Base-by-base conservation (phyloP, 2,329 filamentous ascomycete genomes). In the Neopestalotiopsis clavispora region DNA sequence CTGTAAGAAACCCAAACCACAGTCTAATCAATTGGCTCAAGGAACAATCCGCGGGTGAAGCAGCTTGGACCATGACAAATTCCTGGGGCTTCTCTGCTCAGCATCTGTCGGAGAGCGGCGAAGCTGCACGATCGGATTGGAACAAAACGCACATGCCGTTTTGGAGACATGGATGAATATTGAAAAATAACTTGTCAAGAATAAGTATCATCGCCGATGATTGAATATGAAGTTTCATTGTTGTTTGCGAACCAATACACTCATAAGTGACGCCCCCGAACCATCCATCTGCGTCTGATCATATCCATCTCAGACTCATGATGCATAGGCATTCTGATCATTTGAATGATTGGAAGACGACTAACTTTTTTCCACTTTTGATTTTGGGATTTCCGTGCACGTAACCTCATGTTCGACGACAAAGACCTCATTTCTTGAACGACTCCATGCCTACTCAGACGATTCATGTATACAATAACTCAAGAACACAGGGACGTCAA, bases 281-380 rank as follows among this genome's bases (percentile, higher is more conserved):
- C 49, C 70, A 73, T 56, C 63, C 68, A 13, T 23, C 23, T 23
- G 23, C 59, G 65, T 23, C 72, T 68, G 52, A 71, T 71, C 13
- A 28, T 56, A 7, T 74, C 72, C 71, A 74, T 73, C 42, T 68
- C 67, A 32, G 70, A 42, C 23, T 71, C 71, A 20, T 70, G 20
- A 20, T 67, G 67, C 65, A 71, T 58, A 2, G 70, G 71, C 14
- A 20, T 67, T 23, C 23, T 23, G 23, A 23, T 23, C 23, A 23
- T 23, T 23, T 23, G 23, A 23, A 23, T 23, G 23, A 23, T 23
- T 23, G 23, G 23, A 23, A 23, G 23, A 23, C 23, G 23, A 23
- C 23, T 23, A 2, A 23, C 23, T 23, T 23, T 23, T 23, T 23
- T 23, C 23, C 23, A 23, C 23, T 23, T 23, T 23, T 23, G 23